These are phyloP conservation scores for Sanghuangporus sanghuang DNA, from an alignment of 1,284 basidiomycete genomes.

Conservation along the genomic window DNA sequence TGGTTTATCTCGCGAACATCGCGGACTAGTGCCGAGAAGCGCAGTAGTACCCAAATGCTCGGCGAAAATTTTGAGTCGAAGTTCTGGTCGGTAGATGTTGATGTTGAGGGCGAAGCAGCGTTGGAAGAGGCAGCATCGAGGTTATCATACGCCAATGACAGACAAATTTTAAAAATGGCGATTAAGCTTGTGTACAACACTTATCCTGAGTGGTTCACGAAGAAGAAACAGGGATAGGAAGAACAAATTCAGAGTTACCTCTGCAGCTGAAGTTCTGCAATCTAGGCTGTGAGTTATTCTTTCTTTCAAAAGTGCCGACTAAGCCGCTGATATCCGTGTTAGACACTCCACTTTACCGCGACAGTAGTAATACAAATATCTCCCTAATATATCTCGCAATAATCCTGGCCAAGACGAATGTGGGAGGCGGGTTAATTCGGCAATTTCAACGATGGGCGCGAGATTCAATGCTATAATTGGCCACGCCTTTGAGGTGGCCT, in stretches of 20 bases:
- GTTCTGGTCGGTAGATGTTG: conserved; percentile 12
- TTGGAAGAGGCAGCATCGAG: conserved; percentile 11
- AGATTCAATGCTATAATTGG: no score
- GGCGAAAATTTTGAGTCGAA: conserved; percentile 19
- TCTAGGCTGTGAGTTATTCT: neutral
- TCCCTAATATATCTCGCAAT: neutral
- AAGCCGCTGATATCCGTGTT: neutral
- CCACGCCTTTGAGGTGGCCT: no score
- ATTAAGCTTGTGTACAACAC: conserved; percentile 17
- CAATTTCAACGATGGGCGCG: no score
- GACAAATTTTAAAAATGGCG: conserved; percentile 18
- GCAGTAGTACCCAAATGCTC: conserved; percentile 15
- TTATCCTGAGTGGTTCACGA: conserved; percentile 13
- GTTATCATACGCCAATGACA: conserved; percentile 17
- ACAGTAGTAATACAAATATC: neutral
- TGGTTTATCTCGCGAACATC: conserved; percentile 16
- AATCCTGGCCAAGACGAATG: neutral
- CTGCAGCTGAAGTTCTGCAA: neutral
- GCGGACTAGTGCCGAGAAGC: neutral
- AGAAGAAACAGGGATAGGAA: neutral
- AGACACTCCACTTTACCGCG: neutral
- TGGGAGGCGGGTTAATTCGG: no score
- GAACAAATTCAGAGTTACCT: neutral
- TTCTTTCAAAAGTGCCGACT: neutral
- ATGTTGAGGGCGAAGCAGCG: conserved; percentile 9